Conservation (phyloP, 805 yeast species). For the Pichia exigua region DNA sequence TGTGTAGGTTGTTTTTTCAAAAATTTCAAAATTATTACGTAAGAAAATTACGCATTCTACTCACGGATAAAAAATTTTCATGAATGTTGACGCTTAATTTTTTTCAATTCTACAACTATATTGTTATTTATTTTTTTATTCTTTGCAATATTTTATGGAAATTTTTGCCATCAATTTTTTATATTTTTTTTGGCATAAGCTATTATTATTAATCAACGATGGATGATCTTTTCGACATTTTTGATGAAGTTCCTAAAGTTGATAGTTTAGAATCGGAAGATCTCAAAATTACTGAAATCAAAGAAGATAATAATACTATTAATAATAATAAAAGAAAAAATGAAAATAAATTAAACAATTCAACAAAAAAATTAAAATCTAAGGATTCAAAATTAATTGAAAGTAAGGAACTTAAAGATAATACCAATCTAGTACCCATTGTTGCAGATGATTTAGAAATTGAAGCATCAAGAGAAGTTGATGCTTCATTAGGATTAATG, state of each 20-base stretch:
- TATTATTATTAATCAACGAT: conserved; percentile 5
- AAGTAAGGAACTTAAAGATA: conserved; percentile 31
- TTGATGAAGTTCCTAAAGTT: conserved; percentile 41
- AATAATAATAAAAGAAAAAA: conserved; percentile 4
- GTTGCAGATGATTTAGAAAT: conserved; percentile 84
- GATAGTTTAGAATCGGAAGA: conserved; percentile 21
- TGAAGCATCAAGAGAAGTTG: conserved; percentile 83
- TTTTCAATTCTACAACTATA: not conserved
- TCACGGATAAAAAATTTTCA: not conserved
- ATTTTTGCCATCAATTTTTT: too few species aligned
- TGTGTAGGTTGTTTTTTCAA: too few species aligned
- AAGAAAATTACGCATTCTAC: too few species aligned
- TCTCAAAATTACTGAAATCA: not conserved
- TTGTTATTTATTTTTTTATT: not conserved
- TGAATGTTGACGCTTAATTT: not conserved
- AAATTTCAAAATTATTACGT: not conserved
- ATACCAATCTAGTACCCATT: conserved; percentile 43
- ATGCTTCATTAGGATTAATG: conserved; percentile 68
- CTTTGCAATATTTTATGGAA: not conserved
- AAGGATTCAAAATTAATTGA: conserved; percentile 26
- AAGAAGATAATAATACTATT: not conserved
- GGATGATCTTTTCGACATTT: conserved; percentile 58
- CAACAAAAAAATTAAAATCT: conserved; percentile 18
- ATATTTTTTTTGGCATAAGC: not conserved
- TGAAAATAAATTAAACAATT: conserved; percentile 12